phyloP scores from a whole-genome alignment of 2,329 filamentous ascomycete genomes.

The Arthrobotrys musiformis region DNA sequence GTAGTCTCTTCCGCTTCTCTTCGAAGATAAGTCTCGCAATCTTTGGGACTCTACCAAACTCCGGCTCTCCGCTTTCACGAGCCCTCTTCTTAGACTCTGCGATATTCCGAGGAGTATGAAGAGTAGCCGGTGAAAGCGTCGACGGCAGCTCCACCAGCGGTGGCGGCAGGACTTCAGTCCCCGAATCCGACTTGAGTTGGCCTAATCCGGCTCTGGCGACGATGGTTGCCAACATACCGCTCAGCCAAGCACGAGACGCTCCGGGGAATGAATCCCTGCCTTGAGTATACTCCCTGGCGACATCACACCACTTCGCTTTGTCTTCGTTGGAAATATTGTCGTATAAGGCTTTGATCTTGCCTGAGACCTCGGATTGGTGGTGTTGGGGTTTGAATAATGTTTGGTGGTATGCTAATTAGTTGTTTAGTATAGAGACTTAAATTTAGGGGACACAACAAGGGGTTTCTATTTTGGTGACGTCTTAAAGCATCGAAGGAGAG shows the following conservation, averaged over 20 bases:
- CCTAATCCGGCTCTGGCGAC: conserved; percentile 1
- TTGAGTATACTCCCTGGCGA: conserved; percentile 23
- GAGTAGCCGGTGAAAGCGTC: neutral
- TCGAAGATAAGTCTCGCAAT: conserved; percentile 7
- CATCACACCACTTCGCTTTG: conserved; percentile 8
- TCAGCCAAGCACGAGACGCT: conserved; percentile 12
- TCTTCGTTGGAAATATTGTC: neutral
- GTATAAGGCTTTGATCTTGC: conserved; percentile 26
- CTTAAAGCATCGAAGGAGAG: too few species aligned
- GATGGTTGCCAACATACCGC: conserved; percentile 13
- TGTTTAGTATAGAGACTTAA: neutral
- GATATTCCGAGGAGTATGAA: neutral
- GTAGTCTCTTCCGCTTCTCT: neutral
- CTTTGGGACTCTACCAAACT: conserved; percentile 20
- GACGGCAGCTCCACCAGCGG: neutral
- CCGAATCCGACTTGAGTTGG: neutral
- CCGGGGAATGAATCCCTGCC: conserved; percentile 16
- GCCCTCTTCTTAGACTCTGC: conserved; percentile 24
- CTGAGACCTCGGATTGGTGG: conserved; percentile 22
- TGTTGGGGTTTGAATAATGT: conserved; percentile 5
- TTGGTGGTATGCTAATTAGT: conserved; percentile 16
- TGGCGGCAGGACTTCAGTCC: neutral
- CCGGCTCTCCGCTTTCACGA: neutral
- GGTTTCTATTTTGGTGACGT: too few species aligned
- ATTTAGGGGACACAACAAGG: too few species aligned